Base-by-base conservation (phyloP, 1,284 basidiomycete genomes). In the Sphaerobolus stellatus region DNA sequence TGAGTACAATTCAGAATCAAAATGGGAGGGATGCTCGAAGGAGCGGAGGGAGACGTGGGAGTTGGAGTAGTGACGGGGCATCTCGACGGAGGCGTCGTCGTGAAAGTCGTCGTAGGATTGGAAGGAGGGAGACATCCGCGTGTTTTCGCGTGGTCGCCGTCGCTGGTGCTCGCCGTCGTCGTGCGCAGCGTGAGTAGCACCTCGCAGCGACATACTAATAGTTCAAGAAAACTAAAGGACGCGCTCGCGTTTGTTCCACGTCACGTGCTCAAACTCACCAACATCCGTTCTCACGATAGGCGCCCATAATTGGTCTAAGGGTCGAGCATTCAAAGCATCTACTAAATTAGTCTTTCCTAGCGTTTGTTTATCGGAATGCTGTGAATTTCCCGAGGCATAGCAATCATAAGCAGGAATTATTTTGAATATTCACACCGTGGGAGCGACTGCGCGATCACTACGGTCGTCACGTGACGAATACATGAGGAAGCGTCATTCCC, bases 91-190 rank as follows among this genome's bases (percentile, higher is more conserved):
- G 38, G 70, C 71, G 44, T 73, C 75, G 56, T 72, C 69, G 53
- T 75, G 69, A 22, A 70, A 60, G 54, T 74, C 71, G 31, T 71
- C 71, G 57, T 68, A 69, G 64, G 74, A 75, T 41, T 75, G 71
- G 44, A 72, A 68, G 30, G 51, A 71, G 5, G 69, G 64, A 22
- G 76, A 68, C 69, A 77, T 58, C 79, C 86, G 52, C 84, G 76
- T 88, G 83, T 22, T 83, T 85, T 62, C 83, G 76, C 63, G 56
- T 90, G 76, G 62, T 88, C 85, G 66, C 83, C 75, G 68, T 90
- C 88, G 82, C 63, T 83, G 67, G 33, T 83, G 77, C 68, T 90
- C 88, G 60, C 83, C 80, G 69, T 83, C 80, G 66, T 90, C 88
- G 59, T 82, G 18, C 38, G 18, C 56, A 51, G 41, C 24, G 55